Evolutionary conservation across 1,284 basidiomycete genomes (phyloP), one percentile per base, ranked within the genome.

Genomic region (Apiotrichum gracile): DNA sequence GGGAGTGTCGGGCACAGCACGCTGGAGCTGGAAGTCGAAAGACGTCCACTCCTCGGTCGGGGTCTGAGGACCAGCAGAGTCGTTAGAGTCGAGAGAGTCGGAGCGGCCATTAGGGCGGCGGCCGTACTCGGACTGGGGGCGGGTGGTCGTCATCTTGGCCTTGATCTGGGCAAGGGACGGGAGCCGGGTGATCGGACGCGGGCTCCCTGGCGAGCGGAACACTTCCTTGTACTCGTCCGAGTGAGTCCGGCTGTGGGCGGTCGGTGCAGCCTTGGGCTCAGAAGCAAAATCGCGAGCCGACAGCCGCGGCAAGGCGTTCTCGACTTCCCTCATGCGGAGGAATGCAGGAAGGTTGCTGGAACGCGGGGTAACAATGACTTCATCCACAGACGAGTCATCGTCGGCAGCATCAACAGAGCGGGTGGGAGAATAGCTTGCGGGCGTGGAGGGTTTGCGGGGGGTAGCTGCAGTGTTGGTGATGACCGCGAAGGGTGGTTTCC

Each of bases 141-240:
- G 44, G 47, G 49, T 16, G 29, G 4, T 45, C 5, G 43, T 45
- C 56, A 73, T 62, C 61, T 67, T 66, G 22, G 67, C 67, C 50
- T 73, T 68, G 35, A 73, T 72, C 63, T 73, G 65, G 35, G 65
- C 66, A 6, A 73, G 60, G 39, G 62, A 65, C 2, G 71, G 71
- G 19, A 73, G 61, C 19, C 61, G 62, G 5, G 45, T 14, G n/a
- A 41, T 37, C 26, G 19, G 34, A 17, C 34, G 27, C 24, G 31
- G 27, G 31, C 19, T 35, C 16, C 37, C 33, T 42, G 44, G 49
- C 6, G 49, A 51, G 9, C 49, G 49, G 5, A 60, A 57, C 21
- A 55, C 56, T 16, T 65, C 47, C 1, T 59, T 35, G 14, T 49
- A 39, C 5, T 50, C 42, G 47, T 63, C 60, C n/a, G 65, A 63